phyloP scores from a whole-genome alignment of 495 filamentous ascomycete species.

The Tuber melanosporum region DNA sequence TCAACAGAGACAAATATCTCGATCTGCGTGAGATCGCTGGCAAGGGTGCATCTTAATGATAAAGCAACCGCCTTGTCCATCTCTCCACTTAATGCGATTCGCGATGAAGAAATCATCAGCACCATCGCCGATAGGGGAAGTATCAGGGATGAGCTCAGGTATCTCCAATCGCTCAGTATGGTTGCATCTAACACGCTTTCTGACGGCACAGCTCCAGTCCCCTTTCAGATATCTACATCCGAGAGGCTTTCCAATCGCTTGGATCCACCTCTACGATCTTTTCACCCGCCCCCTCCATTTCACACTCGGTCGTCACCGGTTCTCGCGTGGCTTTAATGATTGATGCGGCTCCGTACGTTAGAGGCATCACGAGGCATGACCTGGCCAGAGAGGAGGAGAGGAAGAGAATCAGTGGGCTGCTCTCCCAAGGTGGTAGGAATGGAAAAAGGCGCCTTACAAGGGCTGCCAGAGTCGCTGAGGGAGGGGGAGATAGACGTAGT shows the following conservation, averaged over 20 bases:
- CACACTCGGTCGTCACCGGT: constrained; percentile 60
- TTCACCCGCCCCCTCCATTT: constrained; percentile 49
- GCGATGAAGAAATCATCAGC: constrained; percentile 27
- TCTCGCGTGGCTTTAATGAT: constrained; percentile 55
- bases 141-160: constrained; percentile 19
- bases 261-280: constrained; percentile 36
- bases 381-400: constrained; percentile 61
- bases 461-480: constrained; percentile 71
- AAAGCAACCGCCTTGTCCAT: constrained; percentile 16
- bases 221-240: constrained; percentile 47
- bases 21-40: constrained; percentile 37
- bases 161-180: constrained; percentile 10
- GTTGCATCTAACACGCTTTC: neutral
- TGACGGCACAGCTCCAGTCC: constrained; percentile 32
- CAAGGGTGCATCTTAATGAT: constrained; percentile 34
- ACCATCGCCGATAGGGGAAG: constrained; percentile 21
- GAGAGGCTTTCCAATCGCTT: constrained; percentile 55
- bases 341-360: constrained; percentile 79
- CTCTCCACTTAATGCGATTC: neutral
- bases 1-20: constrained; percentile 38
- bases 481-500: constrained; percentile 69
- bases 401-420: constrained; percentile 54
- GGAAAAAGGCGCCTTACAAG: constrained; percentile 69
- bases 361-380: constrained; percentile 72
- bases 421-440: constrained; percentile 49